Evolutionary conservation across 495 filamentous ascomycete species (phyloP).

Genomic region (Podospora sp.): DNA sequence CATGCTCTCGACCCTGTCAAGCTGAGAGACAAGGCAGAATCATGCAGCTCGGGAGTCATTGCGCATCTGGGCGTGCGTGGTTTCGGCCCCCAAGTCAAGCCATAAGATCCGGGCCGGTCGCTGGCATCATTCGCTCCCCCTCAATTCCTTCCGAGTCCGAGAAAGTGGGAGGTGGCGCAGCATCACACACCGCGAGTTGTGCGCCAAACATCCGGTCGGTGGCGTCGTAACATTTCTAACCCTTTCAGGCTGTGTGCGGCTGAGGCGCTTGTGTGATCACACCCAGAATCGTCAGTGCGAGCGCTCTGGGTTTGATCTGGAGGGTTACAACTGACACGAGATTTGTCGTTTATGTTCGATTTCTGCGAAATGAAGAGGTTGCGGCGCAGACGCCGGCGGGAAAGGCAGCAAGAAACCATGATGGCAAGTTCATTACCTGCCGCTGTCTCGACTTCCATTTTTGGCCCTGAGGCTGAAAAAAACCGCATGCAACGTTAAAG

Average conservation of each 20-base stretch:
- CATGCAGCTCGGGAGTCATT: not conserved
- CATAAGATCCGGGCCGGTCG: not conserved
- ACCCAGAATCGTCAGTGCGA: not conserved
- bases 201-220: not conserved
- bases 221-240: not conserved
- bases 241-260: not conserved
- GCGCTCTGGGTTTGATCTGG: not conserved
- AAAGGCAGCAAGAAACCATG: not conserved
- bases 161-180: not conserved
- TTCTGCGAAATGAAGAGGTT: not conserved
- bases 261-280: not conserved
- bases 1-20: not conserved
- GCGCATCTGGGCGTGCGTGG: not conserved
- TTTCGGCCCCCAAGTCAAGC: not conserved
- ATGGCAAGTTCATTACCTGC: not conserved
- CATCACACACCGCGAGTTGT: not conserved
- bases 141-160: not conserved
- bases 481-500: not conserved
- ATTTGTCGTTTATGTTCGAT: not conserved
- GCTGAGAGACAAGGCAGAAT: not conserved
- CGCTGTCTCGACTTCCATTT: not conserved
- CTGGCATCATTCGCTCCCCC: not conserved
- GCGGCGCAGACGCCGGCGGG: not conserved
- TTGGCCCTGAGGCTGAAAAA: not conserved
- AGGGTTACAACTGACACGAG: not conserved